Evolutionary conservation across 1,284 basidiomycete genomes (phyloP).

Genomic region (Pascua sp.): DNA sequence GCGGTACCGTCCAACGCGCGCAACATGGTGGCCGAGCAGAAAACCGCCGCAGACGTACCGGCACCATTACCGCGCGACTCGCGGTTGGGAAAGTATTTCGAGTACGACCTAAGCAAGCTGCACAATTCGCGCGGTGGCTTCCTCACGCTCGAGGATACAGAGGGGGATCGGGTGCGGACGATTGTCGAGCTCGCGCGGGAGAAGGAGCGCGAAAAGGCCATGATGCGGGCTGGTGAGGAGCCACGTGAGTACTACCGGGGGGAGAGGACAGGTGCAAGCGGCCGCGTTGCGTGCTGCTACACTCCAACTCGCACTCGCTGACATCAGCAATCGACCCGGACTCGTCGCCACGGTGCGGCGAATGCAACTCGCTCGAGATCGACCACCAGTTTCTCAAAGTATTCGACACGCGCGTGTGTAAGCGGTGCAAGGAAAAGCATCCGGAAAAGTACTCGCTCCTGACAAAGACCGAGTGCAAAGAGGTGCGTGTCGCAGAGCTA

Average conservation of each 20-base stretch:
- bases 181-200: slow-evolving; percentile 68
- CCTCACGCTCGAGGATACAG: slow-evolving; percentile 55
- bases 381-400: slow-evolving; percentile 73
- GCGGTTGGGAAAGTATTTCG: slow-evolving; percentile 68
- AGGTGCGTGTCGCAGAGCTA: slow-evolving; percentile 55
- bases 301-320: neutral
- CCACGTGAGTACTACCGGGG: slow-evolving; percentile 49
- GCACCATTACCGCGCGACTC: slow-evolving; percentile 37
- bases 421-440: slow-evolving; percentile 78
- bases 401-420: slow-evolving; percentile 81
- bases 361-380: slow-evolving; percentile 79
- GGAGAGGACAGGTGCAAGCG: neutral
- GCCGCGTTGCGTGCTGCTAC: neutral
- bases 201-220: slow-evolving; percentile 66
- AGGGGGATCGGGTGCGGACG: slow-evolving; percentile 53
- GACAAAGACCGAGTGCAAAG: slow-evolving; percentile 98
- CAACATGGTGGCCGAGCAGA: slow-evolving; percentile 41
- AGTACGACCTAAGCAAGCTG: slow-evolving; percentile 93
- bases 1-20: slow-evolving; percentile 33
- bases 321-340: slow-evolving; percentile 52
- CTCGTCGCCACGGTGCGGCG: slow-evolving; percentile 73
- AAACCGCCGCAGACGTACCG: slow-evolving; percentile 13
- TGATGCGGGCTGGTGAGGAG: slow-evolving; percentile 71
- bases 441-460: slow-evolving; percentile 91
- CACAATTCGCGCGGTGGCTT: slow-evolving; percentile 93